Evolutionary conservation across 495 filamentous ascomycete genomes (phyloP).

Genomic region (Neurospora sp.): DNA sequence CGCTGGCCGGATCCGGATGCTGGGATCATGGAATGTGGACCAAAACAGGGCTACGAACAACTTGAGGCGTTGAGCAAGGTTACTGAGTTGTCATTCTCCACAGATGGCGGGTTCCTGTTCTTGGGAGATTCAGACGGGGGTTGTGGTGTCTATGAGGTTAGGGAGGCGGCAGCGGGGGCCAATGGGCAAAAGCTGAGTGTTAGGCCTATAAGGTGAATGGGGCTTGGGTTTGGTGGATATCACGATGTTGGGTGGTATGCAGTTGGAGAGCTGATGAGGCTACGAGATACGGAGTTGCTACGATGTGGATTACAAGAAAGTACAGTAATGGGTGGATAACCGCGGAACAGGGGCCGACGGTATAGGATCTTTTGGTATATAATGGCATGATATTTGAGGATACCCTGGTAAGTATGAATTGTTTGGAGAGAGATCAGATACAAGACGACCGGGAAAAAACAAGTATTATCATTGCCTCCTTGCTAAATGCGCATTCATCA

Average conservation of each 20-base stretch:
- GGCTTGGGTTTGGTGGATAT: not conserved
- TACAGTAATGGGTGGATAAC: not conserved
- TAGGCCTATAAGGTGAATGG: not conserved
- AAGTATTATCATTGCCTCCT: not conserved
- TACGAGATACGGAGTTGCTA: not conserved
- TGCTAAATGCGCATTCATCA: not conserved
- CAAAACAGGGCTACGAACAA: conserved; percentile 12
- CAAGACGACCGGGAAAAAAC: not conserved
- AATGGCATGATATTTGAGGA: not conserved
- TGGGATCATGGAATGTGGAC: conserved; percentile 6
- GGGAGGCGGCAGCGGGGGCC: conserved; percentile 10
- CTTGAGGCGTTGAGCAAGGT: conserved; percentile 19
- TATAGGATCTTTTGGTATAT: not conserved
- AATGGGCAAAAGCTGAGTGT: not conserved
- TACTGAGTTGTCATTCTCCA: conserved; percentile 23
- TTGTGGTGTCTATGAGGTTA: conserved; percentile 21
- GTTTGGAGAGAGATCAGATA: not conserved
- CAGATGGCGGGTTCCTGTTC: conserved; percentile 24
- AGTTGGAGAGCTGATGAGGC: not conserved
- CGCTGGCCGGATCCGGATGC: conserved; percentile 21
- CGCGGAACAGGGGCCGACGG: not conserved
- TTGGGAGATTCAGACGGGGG: conserved; percentile 20
- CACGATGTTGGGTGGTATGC: not conserved
- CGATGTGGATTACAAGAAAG: not conserved
- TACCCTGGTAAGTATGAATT: not conserved